These are phyloP conservation scores for Lepidopterella palustris DNA, from an alignment of 495 filamentous ascomycete species.

Conservation along the genomic window DNA sequence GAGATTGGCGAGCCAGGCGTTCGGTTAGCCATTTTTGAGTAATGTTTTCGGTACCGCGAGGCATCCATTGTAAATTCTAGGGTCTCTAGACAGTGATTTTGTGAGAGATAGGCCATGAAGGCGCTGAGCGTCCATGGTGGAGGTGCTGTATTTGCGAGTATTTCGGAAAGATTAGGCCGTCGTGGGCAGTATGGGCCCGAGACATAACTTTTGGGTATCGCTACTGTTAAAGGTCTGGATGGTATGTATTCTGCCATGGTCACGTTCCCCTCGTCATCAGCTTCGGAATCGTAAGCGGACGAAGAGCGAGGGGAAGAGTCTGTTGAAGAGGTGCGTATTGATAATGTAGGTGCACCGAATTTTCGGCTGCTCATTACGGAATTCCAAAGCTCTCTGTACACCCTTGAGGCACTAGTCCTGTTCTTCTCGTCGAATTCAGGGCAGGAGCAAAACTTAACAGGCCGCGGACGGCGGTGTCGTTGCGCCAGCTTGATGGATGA, in stretches of 20 bases:
- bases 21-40: conserved; percentile 49
- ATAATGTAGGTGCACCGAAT: conserved; percentile 8
- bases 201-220: conserved; percentile 42
- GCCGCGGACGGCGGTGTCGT: conserved; percentile 16
- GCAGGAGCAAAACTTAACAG: conserved; percentile 18
- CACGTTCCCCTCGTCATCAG: conserved; percentile 45
- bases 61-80: conserved; percentile 97
- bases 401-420: conserved; percentile 17
- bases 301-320: conserved; percentile 25
- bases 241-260: conserved; percentile 41
- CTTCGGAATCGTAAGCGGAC: conserved; percentile 10
- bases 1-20: conserved; percentile 40
- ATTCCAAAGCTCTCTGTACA: conserved; percentile 27
- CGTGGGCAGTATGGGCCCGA: conserved; percentile 61
- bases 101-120: conserved; percentile 95
- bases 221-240: conserved; percentile 56
- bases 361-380: conserved; percentile 29
- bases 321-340: conserved; percentile 24
- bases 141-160: conserved; percentile 78
- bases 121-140: conserved; percentile 88
- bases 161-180: conserved; percentile 77
- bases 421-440: conserved; percentile 18
- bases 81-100: conserved; percentile 96
- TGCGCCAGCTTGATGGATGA: conserved; percentile 25
- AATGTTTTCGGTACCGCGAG: conserved; percentile 76